Conservation (phyloP, 1,284 basidiomycete genomes). For the Melampsora larici-populina region DNA sequence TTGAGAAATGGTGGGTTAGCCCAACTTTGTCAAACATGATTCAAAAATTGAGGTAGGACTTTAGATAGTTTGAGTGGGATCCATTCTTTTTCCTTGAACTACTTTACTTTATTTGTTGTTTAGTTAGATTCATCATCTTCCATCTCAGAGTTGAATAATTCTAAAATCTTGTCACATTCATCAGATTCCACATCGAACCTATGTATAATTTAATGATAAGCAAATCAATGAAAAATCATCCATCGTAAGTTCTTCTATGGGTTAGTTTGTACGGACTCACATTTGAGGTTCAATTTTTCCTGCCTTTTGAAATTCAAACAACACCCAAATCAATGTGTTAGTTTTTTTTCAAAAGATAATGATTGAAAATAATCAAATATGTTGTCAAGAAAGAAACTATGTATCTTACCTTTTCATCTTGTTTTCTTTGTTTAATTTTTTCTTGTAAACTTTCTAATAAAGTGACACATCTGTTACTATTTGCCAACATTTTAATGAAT, state of each 20-base stretch:
- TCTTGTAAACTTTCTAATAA: background rate
- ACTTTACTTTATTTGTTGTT: too few relatives aligned
- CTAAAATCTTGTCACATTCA: background rate
- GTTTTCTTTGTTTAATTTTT: background rate
- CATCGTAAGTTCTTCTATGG: background rate
- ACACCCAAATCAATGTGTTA: background rate
- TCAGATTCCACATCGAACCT: background rate
- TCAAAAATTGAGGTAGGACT: too few relatives aligned
- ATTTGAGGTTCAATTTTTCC: background rate
- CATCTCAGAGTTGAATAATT: background rate
- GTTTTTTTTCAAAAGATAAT: background rate
- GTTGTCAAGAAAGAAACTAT: background rate
- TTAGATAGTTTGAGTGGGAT: too few relatives aligned
- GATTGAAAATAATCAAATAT: background rate
- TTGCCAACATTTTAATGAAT: background rate
- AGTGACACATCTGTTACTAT: background rate
- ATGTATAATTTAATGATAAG: background rate
- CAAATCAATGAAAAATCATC: background rate
- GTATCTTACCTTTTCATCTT: background rate
- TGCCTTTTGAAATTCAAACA: background rate
- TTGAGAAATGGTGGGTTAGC: too few relatives aligned
- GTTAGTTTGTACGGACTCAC: background rate
- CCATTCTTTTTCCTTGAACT: too few relatives aligned
- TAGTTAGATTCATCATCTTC: background rate
- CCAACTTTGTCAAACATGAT: too few relatives aligned